Evolutionary conservation across 768 basidiomycete species (phyloP).

Genomic region (Tricholoma terreum): DNA sequence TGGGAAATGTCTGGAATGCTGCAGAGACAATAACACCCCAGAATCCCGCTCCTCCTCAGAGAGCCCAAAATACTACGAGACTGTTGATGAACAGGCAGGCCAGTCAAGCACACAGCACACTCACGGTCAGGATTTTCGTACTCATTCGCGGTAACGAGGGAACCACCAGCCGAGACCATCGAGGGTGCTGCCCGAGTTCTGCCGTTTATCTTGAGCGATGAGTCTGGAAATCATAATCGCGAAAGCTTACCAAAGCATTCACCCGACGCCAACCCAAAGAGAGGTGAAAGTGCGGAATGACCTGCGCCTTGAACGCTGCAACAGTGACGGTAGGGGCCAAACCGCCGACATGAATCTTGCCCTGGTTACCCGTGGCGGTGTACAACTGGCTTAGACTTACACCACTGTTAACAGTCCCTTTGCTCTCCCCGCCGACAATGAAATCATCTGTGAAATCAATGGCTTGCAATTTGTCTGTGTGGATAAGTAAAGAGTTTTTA

Average conservation of each 20-base stretch:
- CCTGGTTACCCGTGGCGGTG: conserved; percentile 14
- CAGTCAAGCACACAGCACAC: background rate
- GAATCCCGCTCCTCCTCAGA: conserved; percentile 28
- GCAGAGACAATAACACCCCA: conserved; percentile 38
- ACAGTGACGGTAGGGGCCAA: conserved; percentile 24
- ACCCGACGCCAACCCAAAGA: conserved; percentile 24
- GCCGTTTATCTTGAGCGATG: no score
- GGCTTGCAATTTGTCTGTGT: conserved; percentile 26
- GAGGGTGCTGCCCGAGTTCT: no score
- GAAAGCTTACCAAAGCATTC: conserved; percentile 14
- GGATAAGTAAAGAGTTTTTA: conserved; percentile 28
- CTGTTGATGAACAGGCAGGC: background rate
- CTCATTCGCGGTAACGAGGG: conserved; percentile 22
- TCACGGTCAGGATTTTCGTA: conserved; percentile 23
- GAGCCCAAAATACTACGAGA: conserved; percentile 23
- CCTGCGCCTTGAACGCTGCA: conserved; percentile 34
- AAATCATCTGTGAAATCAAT: conserved; percentile 21
- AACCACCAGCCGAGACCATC: conserved; percentile 29
- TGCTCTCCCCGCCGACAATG: conserved; percentile 4
- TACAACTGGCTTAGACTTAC: conserved; percentile 20
- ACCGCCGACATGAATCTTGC: conserved; percentile 26
- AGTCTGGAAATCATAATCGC: background rate
- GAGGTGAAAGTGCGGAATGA: conserved; percentile 25
- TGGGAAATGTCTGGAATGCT: conserved; percentile 32
- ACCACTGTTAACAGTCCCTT: conserved; percentile 31